Conservation (phyloP, 192 early-diverging fungal species). For the Rhizoclosmatium sp. region DNA sequence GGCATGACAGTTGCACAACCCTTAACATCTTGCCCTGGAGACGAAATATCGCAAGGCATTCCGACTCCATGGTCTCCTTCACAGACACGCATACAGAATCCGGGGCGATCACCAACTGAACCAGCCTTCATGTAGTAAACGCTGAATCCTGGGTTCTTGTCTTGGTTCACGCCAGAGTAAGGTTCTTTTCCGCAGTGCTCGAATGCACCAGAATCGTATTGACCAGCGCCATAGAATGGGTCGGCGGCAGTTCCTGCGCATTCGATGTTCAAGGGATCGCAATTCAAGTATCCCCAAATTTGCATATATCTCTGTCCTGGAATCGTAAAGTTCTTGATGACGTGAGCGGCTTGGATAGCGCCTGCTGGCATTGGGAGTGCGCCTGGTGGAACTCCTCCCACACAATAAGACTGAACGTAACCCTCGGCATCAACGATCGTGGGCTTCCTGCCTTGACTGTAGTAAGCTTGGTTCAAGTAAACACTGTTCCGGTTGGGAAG, state of each 20-base stretch:
- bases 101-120: slow-evolving; percentile 25
- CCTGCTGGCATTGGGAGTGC: slow-evolving; percentile 31
- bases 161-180: slow-evolving; percentile 34
- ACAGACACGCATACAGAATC: slow-evolving; percentile 48
- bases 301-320: slow-evolving; percentile 29
- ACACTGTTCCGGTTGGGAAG: slow-evolving; percentile 36
- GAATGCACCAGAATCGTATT: slow-evolving; percentile 29
- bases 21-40: slow-evolving; percentile 36
- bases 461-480: slow-evolving; percentile 25
- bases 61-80: background rate
- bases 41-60: slow-evolving; percentile 14
- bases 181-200: slow-evolving; percentile 33
- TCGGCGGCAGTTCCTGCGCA: slow-evolving; percentile 20
- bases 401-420: slow-evolving; percentile 40
- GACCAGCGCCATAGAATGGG: slow-evolving; percentile 41
- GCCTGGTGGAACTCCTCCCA: slow-evolving; percentile 38
- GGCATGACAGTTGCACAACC: slow-evolving; percentile 35
- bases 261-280: slow-evolving; percentile 39
- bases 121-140: slow-evolving; percentile 43
- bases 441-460: slow-evolving; percentile 23
- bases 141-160: background rate
- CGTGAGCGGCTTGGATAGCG: slow-evolving; percentile 36
- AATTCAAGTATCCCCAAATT: slow-evolving; percentile 38
- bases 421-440: slow-evolving; percentile 42
- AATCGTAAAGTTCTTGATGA: background rate